Percentiles rank a stretch among this genome's conserved stretches.
These are phyloP conservation scores for Cytospora piceae DNA, from an alignment of 2,329 filamentous ascomycete genomes.

Conservation along the genomic window DNA sequence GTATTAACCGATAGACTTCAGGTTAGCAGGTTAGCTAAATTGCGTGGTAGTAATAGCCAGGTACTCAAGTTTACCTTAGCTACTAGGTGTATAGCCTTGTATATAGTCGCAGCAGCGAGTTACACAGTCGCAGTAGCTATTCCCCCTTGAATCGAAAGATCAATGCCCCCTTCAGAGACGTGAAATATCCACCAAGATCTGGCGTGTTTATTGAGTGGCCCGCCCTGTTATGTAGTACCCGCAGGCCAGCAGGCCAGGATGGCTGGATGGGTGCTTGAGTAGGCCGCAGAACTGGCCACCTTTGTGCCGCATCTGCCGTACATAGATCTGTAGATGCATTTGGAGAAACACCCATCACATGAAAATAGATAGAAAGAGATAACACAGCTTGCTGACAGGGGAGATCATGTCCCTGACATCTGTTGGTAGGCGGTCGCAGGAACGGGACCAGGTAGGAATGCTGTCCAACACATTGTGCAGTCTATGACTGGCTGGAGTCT, in stretches of 20 bases:
- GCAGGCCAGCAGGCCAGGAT: not conserved
- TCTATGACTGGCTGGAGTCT: not conserved
- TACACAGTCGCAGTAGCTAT: no score
- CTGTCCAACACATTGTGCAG: not conserved
- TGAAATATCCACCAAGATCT: not conserved
- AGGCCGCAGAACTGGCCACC: conserved; percentile 23
- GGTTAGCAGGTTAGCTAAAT: no score
- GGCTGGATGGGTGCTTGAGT: not conserved
- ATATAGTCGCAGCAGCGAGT: no score
- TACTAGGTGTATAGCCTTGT: no score
- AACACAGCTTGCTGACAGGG: not conserved
- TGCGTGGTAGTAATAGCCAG: no score
- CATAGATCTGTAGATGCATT: conserved; percentile 7
- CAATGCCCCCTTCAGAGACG: not conserved
- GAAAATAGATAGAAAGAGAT: not conserved
- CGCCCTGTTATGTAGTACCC: not conserved
- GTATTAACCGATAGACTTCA: no score
- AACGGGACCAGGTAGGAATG: conserved; percentile 4
- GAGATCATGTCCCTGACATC: not conserved
- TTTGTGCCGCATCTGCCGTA: conserved; percentile 17
- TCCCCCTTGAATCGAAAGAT: not conserved
- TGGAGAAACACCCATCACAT: not conserved
- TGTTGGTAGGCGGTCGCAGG: conserved; percentile 9
- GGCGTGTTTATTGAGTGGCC: not conserved
- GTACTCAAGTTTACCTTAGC: no score